phyloP scores from a whole-genome alignment of 352 stramenopile species.

The Pythium scleroteichum region DNA sequence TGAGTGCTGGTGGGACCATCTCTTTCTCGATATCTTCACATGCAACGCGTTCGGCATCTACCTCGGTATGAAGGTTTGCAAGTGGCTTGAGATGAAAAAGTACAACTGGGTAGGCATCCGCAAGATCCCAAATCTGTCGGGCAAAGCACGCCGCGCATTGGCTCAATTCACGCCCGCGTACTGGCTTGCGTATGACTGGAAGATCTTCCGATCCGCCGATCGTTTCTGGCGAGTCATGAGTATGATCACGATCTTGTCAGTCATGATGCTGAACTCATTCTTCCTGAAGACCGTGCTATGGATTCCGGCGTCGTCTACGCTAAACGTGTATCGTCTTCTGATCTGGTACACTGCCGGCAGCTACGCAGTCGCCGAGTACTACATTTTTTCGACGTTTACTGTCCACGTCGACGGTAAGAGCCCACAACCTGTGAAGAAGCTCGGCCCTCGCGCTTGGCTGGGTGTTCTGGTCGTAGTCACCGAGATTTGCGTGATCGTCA shows the following conservation, averaged over 20 bases:
- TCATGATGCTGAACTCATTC: slow-evolving; percentile 96
- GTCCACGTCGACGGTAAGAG: slow-evolving; percentile 54
- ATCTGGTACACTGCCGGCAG: slow-evolving; percentile 88
- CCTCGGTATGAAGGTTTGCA: slow-evolving; percentile 84
- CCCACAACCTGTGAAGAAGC: slow-evolving; percentile 72
- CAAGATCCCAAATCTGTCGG: slow-evolving; percentile 78
- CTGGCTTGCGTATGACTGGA: slow-evolving; percentile 93
- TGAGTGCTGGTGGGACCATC: slow-evolving; percentile 95
- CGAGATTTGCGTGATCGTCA: slow-evolving; percentile 80
- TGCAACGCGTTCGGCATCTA: slow-evolving; percentile 93
- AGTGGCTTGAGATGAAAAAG: slow-evolving; percentile 87
- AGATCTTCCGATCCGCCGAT: slow-evolving; percentile 91
- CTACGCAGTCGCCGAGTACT: slow-evolving; percentile 88
- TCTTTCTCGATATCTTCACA: slow-evolving; percentile 93
- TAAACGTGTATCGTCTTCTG: slow-evolving; percentile 79
- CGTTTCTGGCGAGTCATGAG: slow-evolving; percentile 89
- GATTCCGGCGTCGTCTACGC: slow-evolving; percentile 78
- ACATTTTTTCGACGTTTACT: slow-evolving; percentile 89
- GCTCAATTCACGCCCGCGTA: slow-evolving; percentile 90
- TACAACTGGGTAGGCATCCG: slow-evolving; percentile 90
- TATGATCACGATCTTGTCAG: slow-evolving; percentile 89
- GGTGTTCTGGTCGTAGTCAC: slow-evolving; percentile 76
- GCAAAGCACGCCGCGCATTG: slow-evolving; percentile 80
- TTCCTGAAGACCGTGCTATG: slow-evolving; percentile 94
- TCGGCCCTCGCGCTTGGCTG: slow-evolving; percentile 81